Evolutionary conservation across 768 basidiomycete species (phyloP), one percentile per base, ranked within the genome.

Genomic region (Russula griseocarnosa): DNA sequence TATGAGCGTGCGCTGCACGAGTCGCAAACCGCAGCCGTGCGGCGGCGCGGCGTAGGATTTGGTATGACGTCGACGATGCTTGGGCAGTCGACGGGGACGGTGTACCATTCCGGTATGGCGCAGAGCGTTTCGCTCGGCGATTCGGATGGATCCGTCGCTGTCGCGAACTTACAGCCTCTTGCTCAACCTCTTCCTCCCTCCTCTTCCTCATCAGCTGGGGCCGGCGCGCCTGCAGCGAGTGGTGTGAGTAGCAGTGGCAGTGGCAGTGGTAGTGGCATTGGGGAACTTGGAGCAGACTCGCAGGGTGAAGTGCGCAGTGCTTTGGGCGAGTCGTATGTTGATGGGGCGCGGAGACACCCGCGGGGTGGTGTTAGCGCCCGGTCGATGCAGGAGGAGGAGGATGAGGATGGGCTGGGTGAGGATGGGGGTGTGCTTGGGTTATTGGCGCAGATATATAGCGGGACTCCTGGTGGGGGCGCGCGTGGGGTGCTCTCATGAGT

Each of bases 361-460:
- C 74, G 75, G 61, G 66, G 67, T 9, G 66, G 67, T 11, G 58
- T 61, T 47, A 50, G 65, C 14, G 56, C 51, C 14, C 46, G 66
- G 42, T 62, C 67, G 61, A 59, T 76, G 49, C 73, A 74, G 55
- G 76, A 80, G 53, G 66, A 67, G 56, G 66, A 67, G 47, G 82
- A 81, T 55, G 79, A 79, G 16, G 79, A 82, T 13, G 89, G 86
- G 5, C 87, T 75, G 22, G 70, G 89, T 66, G 84, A 84, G 70
- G 92, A 94, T 74, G 90, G 83, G 0, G 94, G 94, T 20, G 87
- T 97, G 67, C 76, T 96, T 66, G 92, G 90, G 24, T 71, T 97
- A 66, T 72, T 97, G 69, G 88, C 91, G 49, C 88, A 95, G 78
- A 94, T 97, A 56, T 93, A 95, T 74, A 85, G 82, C 52, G 78